Conservation (phyloP, 1,284 basidiomycete genomes). For the Marasmius tenuissimus region DNA sequence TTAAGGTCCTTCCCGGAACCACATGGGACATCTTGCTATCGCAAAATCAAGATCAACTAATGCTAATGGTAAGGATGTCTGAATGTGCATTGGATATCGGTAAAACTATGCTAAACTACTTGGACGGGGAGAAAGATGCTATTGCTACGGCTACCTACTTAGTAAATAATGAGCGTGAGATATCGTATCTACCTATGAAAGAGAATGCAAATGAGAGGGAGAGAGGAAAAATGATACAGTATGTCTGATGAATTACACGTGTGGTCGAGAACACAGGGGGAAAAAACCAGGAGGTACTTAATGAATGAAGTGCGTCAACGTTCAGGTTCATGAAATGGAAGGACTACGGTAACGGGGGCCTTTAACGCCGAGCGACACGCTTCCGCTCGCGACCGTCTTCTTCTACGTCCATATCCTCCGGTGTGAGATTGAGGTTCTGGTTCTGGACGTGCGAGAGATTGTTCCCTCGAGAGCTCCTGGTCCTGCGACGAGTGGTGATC, state of each 20-base stretch:
- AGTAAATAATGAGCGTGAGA: neutral
- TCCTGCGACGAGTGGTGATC: constrained; percentile 38
- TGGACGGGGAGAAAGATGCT: neutral
- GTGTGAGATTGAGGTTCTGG: constrained; percentile 32
- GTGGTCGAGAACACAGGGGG: neutral
- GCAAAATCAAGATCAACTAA: too few species aligned
- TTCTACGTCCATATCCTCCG: constrained; percentile 59
- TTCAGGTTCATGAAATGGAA: neutral
- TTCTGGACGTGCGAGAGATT: constrained; percentile 26
- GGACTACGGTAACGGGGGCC: neutral
- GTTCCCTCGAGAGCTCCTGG: constrained; percentile 38
- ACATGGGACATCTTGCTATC: too few species aligned
- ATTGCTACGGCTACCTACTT: neutral
- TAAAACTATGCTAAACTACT: too few species aligned
- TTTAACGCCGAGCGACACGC: constrained; percentile 46
- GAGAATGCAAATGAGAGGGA: neutral
- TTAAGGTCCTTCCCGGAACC: too few species aligned
- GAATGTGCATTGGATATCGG: too few species aligned
- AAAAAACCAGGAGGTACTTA: neutral
- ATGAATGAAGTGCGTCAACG: neutral
- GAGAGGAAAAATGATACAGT: neutral
- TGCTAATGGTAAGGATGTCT: too few species aligned
- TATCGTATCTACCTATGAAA: neutral
- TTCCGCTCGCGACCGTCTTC: constrained; percentile 61
- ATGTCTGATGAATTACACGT: neutral